A percentile compares a stretch with the other conserved stretches of the same genome.
phyloP scores from a whole-genome alignment of 1,284 basidiomycete species.

The Earliella scabrosa region DNA sequence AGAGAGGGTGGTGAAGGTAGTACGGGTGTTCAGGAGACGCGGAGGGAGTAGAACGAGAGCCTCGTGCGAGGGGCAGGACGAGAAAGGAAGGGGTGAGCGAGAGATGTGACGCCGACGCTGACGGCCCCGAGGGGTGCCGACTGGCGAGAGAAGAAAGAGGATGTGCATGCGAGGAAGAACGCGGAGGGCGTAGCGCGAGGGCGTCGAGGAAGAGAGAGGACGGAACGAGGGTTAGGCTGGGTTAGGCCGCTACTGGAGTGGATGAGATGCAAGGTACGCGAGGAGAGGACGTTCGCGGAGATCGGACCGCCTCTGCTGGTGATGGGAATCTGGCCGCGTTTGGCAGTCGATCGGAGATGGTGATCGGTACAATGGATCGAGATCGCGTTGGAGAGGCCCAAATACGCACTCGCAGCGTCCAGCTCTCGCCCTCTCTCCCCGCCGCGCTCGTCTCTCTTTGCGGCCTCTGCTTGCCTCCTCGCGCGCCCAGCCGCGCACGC shows the following conservation, averaged over 20 bases:
- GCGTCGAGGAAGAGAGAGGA: too few relatives aligned
- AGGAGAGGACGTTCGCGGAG: neutral
- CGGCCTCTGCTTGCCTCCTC: neutral
- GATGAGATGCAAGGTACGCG: too few relatives aligned
- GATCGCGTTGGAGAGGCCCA: constrained; percentile 2
- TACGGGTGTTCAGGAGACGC: neutral
- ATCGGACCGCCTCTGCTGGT: neutral
- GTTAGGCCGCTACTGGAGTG: neutral
- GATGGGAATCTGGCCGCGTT: too few relatives aligned
- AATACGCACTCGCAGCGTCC: too few relatives aligned
- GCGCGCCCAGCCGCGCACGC: neutral
- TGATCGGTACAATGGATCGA: constrained; percentile 6
- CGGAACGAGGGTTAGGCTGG: neutral
- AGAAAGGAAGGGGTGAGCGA: neutral
- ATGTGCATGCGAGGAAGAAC: too few relatives aligned
- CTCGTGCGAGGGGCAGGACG: neutral
- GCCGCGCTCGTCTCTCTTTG: neutral
- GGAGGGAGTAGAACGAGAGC: neutral
- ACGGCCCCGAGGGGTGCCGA: too few relatives aligned
- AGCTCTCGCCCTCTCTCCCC: neutral
- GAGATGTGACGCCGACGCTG: too few relatives aligned
- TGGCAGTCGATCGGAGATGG: neutral
- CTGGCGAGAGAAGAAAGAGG: too few relatives aligned
- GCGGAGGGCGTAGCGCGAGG: too few relatives aligned
- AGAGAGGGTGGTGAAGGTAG: neutral